phyloP scores from a whole-genome alignment of 139 green algal genomes.

The Tetradesmus obliquus region DNA sequence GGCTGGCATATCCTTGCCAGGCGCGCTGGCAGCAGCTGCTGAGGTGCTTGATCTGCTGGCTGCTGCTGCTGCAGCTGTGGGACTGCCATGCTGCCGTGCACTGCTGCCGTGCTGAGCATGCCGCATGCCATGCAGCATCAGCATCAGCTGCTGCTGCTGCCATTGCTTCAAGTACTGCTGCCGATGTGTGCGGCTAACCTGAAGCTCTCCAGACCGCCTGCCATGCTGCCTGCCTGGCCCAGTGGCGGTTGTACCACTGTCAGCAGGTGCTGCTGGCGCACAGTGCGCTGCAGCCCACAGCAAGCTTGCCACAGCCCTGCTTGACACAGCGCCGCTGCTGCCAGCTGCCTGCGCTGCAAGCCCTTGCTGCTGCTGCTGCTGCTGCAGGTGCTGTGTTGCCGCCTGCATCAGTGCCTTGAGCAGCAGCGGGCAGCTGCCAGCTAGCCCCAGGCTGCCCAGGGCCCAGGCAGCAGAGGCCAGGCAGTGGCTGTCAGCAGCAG shows the following conservation, averaged over 20 bases:
- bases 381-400: constrained; percentile 21
- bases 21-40: not conserved
- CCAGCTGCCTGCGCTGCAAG: not conserved
- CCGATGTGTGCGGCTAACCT: not conserved
- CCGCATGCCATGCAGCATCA: not conserved
- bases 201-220: not conserved
- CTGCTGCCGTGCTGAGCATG: not conserved
- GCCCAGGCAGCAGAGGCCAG: constrained; percentile 13
- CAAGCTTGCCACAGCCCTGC: constrained; percentile 14
- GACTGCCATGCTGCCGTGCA: not conserved
- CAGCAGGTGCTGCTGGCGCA: not conserved
- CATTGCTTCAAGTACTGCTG: not conserved
- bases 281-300: constrained; percentile 27
- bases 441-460: constrained; percentile 20
- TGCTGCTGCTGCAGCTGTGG: constrained; percentile 22
- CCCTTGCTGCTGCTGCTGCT: constrained; percentile 20
- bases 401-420: constrained; percentile 9
- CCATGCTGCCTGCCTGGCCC: not conserved
- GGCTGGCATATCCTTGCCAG: not conserved
- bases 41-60: not conserved
- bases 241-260: not conserved
- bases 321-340: not conserved
- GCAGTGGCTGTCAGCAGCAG: constrained; percentile 2
- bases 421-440: not conserved
- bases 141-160: constrained; percentile 15